Base-by-base conservation (phyloP, 345 rosid species). In the Linum usitatissimum region DNA sequence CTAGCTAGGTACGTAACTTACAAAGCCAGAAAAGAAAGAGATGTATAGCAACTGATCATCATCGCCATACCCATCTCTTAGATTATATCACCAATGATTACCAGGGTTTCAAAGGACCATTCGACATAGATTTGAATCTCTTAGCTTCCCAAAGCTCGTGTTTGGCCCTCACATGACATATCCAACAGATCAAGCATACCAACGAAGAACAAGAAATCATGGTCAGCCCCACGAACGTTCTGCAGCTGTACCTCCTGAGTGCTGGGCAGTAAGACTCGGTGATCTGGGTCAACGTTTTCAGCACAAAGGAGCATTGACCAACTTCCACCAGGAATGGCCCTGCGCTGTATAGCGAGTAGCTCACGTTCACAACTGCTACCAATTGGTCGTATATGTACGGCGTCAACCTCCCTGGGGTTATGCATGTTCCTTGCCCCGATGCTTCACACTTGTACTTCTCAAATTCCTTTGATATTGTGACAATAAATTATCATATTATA, bases 141-240 rank as follows among this genome's bases (percentile, higher is more conserved):
- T 58, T 64, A 53, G 63, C n/a, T 15, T 4, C 12, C 8, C 59
- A 63, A 39, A 57, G 65, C 38, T 63, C 53, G 15, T 28, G 30
- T 18, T 63, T 57, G 9, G 59, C 64, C 36, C 68, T 69, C 23
- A 53, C 64, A 53, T 69, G 53, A 53, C 17, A 21, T 5, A 69
- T 10, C 73, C 73, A 69, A n/a, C 64, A 64, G 53, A 58, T 20
- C 39, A 64, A 30, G 59, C 68, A 64, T 48, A 48, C 60, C 73
- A 69, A 58, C 34, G 54, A 64, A 3, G 73, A 69, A 58, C 55
- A 20, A 51, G 68, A 55, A 20, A 64, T 61, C 18, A 45, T 31
- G 12, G 64, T 34, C 68, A 69, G 38, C 31, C 73, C 73, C 13
- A 64, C 64, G 38, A 45, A 69, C n/a, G 68, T 69, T 63, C 68